Conservation (phyloP, 2,329 filamentous ascomycete species). For the Hypoxylon sp. region DNA sequence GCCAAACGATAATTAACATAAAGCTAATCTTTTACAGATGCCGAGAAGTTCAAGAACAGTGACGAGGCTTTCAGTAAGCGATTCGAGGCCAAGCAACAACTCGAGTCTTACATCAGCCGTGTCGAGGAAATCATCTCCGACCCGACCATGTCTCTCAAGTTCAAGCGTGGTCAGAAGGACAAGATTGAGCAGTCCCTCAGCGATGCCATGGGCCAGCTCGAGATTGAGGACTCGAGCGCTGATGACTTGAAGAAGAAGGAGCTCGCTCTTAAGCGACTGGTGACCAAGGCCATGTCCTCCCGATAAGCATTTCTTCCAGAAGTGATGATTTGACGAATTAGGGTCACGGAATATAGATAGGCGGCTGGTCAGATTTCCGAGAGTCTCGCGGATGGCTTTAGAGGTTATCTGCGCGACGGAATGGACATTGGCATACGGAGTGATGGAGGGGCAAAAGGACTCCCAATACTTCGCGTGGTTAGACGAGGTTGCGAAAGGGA, state of each 20-base stretch:
- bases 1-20: not conserved
- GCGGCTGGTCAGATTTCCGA: slow-evolving; percentile 41
- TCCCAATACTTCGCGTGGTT: slow-evolving; percentile 35
- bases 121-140: slow-evolving; percentile 99
- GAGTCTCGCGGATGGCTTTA: slow-evolving; percentile 39
- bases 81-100: slow-evolving; percentile 98
- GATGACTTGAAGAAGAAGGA: slow-evolving; percentile 99
- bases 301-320: slow-evolving; percentile 68
- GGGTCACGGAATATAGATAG: slow-evolving; percentile 43
- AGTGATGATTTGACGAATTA: slow-evolving; percentile 40
- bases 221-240: slow-evolving; percentile 88
- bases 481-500: slow-evolving; percentile 41
- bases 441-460: slow-evolving; percentile 31
- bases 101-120: slow-evolving; percentile 98
- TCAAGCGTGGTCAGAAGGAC: slow-evolving; percentile 99
- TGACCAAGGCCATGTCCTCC: slow-evolving; percentile 98
- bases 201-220: slow-evolving; percentile 96
- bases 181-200: slow-evolving; percentile 98
- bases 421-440: slow-evolving; percentile 42
- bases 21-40: slow-evolving; percentile 62
- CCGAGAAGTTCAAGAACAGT: slow-evolving; percentile 97
- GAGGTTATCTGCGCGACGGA: slow-evolving; percentile 38
- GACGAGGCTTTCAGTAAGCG: slow-evolving; percentile 99
- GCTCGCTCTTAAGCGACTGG: slow-evolving; percentile 93
- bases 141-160: slow-evolving; percentile 92